These are phyloP conservation scores for Boletus sp. DNA, from an alignment of 768 basidiomycete genomes.

Conservation along the genomic window DNA sequence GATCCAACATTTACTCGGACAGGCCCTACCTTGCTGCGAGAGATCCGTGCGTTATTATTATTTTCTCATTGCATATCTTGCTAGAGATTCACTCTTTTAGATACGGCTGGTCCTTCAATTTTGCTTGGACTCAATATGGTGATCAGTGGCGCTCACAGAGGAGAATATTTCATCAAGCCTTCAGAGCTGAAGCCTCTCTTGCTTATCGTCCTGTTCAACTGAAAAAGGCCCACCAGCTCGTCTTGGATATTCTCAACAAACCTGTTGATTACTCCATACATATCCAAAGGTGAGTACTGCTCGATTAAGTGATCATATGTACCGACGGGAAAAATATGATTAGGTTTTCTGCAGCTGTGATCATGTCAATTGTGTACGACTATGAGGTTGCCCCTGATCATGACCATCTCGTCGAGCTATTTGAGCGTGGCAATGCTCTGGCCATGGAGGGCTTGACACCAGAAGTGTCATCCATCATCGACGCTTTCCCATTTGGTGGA, in stretches of 20 bases:
- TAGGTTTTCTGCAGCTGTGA: constrained; percentile 36
- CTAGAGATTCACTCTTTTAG: background rate
- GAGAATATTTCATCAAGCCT: constrained; percentile 24
- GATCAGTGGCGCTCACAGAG: constrained; percentile 24
- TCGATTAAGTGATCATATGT: background rate
- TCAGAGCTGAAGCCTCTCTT: constrained; percentile 15
- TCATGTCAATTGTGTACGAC: constrained; percentile 43
- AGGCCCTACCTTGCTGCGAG: constrained; percentile 16
- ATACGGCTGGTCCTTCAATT: constrained; percentile 23
- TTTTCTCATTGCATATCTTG: background rate
- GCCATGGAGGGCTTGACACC: constrained; percentile 16
- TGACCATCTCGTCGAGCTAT: constrained; percentile 38
- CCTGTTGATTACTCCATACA: constrained; percentile 7
- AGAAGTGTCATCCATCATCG: constrained; percentile 12
- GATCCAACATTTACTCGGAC: constrained; percentile 30
- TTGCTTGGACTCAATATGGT: constrained; percentile 18
- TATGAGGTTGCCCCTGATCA: constrained; percentile 34
- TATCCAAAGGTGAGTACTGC: constrained; percentile 8
- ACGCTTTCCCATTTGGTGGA: constrained; percentile 24
- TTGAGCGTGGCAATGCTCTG: constrained; percentile 32
- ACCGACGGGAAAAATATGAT: background rate
- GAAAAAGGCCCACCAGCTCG: constrained; percentile 17
- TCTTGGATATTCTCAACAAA: constrained; percentile 11
- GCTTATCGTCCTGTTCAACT: constrained; percentile 19
- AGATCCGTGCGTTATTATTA: constrained; percentile 12